These are phyloP conservation scores for Aeminium ludgeri DNA, from an alignment of 495 filamentous ascomycete species.

Conservation along the genomic window DNA sequence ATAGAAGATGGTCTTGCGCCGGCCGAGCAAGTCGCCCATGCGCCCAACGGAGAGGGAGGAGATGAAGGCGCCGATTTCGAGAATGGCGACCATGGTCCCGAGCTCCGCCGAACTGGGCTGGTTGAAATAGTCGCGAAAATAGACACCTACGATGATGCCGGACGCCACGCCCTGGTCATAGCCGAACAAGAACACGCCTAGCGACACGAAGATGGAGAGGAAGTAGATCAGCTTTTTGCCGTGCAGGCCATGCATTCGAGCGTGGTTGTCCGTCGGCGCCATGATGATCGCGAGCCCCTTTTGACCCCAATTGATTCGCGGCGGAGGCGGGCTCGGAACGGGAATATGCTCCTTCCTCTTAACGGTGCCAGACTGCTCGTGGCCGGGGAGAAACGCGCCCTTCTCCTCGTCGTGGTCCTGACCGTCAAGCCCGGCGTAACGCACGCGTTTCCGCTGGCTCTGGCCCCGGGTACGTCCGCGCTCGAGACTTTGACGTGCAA, in stretches of 20 bases:
- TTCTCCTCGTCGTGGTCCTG: constrained; percentile 21
- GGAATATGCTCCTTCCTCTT: constrained; percentile 57
- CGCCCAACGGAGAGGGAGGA: constrained; percentile 78
- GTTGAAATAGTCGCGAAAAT: constrained; percentile 84
- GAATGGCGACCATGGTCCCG: constrained; percentile 90
- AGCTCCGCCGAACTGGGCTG: constrained; percentile 69
- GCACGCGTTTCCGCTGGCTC: constrained; percentile 33
- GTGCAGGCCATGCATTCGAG: constrained; percentile 72
- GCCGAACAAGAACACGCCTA: constrained; percentile 94
- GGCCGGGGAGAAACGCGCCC: too few species aligned
- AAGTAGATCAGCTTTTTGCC: constrained; percentile 97
- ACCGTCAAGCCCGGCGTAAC: constrained; percentile 25
- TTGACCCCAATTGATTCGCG: constrained; percentile 44
- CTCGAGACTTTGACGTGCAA: constrained; percentile 14
- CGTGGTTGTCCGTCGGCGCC: constrained; percentile 50
- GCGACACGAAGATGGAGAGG: constrained; percentile 91
- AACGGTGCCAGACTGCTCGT: constrained; percentile 33
- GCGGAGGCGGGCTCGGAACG: constrained; percentile 53
- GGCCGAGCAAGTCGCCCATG: constrained; percentile 81
- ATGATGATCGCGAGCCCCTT: constrained; percentile 65
- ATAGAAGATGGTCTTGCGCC: constrained; percentile 81
- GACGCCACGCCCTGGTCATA: constrained; percentile 99
- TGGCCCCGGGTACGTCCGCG: neutral
- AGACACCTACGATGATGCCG: constrained; percentile 81
- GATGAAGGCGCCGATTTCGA: constrained; percentile 84